These are phyloP conservation scores for Ophiostoma quercus DNA, from an alignment of 2,329 filamentous ascomycete species.

Conservation along the genomic window DNA sequence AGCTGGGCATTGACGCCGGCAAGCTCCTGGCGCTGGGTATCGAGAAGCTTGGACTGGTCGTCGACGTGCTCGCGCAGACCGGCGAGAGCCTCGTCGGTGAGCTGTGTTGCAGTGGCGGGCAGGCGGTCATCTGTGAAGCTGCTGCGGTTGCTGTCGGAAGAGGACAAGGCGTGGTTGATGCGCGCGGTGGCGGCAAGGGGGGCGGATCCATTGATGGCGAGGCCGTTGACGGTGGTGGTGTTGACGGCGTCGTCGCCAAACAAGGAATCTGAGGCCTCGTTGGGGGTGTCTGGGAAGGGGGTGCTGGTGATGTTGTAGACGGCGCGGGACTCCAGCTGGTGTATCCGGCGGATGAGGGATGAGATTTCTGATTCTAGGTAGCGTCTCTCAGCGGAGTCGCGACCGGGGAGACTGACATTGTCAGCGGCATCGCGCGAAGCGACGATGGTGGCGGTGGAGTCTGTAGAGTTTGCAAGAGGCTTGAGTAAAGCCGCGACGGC, in stretches of 20 bases:
- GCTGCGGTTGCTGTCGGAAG: constrained; percentile 27
- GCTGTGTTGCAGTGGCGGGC: constrained; percentile 44
- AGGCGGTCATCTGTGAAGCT: constrained; percentile 30
- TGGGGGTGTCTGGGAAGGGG: constrained; percentile 72
- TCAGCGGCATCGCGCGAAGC: constrained; percentile 36
- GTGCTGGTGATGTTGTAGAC: constrained; percentile 40
- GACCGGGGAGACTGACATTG: constrained; percentile 69
- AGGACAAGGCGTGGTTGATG: constrained; percentile 2
- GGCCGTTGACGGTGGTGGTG: constrained; percentile 38
- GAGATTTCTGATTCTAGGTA: constrained; percentile 77
- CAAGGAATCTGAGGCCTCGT: constrained; percentile 63
- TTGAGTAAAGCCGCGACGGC: constrained; percentile 33
- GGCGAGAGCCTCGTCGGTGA: constrained; percentile 77
- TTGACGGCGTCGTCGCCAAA: constrained; percentile 47
- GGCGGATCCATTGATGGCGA: constrained; percentile 22
- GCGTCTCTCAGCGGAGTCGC: constrained; percentile 67
- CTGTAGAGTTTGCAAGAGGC: constrained; percentile 32
- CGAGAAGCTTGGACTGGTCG: constrained; percentile 87
- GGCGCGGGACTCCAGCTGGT: constrained; percentile 75
- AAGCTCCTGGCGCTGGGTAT: constrained; percentile 79
- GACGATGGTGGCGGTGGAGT: constrained; percentile 22
- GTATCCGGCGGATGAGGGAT: constrained; percentile 70
- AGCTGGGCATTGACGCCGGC: constrained; percentile 81
- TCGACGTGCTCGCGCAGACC: constrained; percentile 86
- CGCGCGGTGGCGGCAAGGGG: neutral